Percentiles rank a stretch among this genome's conserved stretches.
Evolutionary conservation across 1,284 basidiomycete species (phyloP).

Genomic region (Malassezia slooffiae): DNA sequence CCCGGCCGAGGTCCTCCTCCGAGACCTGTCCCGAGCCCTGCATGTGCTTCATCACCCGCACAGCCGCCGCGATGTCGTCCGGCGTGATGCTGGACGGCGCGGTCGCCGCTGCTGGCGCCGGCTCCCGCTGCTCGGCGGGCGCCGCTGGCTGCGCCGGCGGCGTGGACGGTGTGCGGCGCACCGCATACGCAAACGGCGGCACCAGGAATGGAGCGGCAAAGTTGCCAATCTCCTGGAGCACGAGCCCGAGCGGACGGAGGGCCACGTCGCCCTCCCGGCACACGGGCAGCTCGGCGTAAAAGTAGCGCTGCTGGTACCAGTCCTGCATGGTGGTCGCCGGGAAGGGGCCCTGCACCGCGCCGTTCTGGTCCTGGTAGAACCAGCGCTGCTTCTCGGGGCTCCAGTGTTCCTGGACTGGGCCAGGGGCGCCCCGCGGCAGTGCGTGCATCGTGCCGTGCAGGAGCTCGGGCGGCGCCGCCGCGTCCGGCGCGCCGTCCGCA

Average conservation of each 20-base stretch:
- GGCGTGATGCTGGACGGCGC: slow-evolving; percentile 6
- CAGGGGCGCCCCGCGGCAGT: not conserved
- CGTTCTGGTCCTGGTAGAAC: slow-evolving; percentile 82
- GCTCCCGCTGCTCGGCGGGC: not conserved
- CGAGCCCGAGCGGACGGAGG: slow-evolving; percentile 46
- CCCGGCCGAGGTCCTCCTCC: slow-evolving; percentile 27
- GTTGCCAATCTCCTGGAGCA: slow-evolving; percentile 44
- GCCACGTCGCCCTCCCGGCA: slow-evolving; percentile 54
- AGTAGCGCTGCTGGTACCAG: slow-evolving; percentile 87
- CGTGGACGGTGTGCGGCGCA: slow-evolving; percentile 13
- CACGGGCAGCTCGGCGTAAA: slow-evolving; percentile 71
- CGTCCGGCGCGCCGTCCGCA: not conserved
- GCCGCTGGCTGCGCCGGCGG: slow-evolving; percentile 12
- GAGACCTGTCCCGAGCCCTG: slow-evolving; percentile 13
- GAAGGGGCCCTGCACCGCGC: slow-evolving; percentile 89
- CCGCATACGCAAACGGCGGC: too few species aligned
- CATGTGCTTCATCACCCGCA: slow-evolving; percentile 13
- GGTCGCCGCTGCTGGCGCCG: not conserved
- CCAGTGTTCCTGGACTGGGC: too few species aligned
- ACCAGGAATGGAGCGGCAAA: slow-evolving; percentile 46
- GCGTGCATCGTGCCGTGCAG: not conserved
- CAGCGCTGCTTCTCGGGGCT: slow-evolving; percentile 63
- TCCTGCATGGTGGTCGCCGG: slow-evolving; percentile 83
- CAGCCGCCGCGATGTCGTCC: slow-evolving; percentile 8
- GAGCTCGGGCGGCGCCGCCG: too few species aligned